Evolutionary conservation across 2,329 filamentous ascomycete species (phyloP).

Genomic region (Fusarium miscanthi): DNA sequence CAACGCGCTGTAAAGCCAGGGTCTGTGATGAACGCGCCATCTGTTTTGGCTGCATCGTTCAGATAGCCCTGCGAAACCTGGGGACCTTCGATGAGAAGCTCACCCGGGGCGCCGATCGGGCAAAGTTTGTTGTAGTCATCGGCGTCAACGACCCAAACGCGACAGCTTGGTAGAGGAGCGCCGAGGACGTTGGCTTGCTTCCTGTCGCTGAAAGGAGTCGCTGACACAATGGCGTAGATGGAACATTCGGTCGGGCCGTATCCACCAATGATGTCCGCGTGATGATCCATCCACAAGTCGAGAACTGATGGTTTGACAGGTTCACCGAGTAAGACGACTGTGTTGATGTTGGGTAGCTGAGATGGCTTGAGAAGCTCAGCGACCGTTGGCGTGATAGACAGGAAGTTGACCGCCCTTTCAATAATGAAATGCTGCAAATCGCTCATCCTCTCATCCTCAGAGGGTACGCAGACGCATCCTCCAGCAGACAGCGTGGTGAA

Average conservation of each 20-base stretch:
- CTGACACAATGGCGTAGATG: not conserved
- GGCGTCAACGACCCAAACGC: not conserved
- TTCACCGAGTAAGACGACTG: not conserved
- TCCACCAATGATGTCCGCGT: not conserved
- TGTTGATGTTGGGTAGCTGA: not conserved
- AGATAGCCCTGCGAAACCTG: not conserved
- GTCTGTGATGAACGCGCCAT: not conserved
- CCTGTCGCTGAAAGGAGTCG: not conserved
- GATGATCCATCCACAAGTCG: not conserved
- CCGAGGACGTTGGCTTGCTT: not conserved
- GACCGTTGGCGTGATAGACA: not conserved
- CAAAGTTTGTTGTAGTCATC: not conserved
- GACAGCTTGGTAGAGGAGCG: not conserved
- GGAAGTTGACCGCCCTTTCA: not conserved
- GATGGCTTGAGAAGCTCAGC: not conserved
- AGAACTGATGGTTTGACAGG: not conserved
- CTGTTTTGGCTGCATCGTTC: not conserved
- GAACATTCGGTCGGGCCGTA: not conserved
- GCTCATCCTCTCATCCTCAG: not conserved
- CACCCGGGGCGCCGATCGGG: not conserved
- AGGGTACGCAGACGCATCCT: not conserved
- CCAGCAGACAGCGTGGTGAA: not conserved
- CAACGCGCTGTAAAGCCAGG: not conserved
- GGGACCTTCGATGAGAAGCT: slow-evolving; percentile 7
- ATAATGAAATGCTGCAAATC: not conserved